Conservation (phyloP, 1,284 basidiomycete genomes). For the Chondrostereum purpureum region DNA sequence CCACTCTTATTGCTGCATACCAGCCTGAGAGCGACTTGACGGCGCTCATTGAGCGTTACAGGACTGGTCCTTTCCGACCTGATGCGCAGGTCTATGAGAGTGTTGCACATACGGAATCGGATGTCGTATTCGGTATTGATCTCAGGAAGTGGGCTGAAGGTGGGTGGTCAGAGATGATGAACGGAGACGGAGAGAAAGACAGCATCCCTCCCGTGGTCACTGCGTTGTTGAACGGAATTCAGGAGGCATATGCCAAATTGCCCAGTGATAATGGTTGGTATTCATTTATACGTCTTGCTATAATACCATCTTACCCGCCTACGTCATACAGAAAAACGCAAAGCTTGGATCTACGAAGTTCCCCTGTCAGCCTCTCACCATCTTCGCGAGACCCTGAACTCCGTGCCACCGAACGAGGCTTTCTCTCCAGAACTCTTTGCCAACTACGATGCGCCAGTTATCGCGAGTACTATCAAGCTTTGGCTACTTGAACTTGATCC, state of each 20-base stretch:
- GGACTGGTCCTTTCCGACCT: constrained; percentile 86
- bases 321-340: constrained; percentile 63
- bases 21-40: constrained; percentile 80
- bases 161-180: constrained; percentile 49
- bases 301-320: constrained; percentile 4
- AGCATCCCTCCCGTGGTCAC: constrained; percentile 70
- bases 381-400: constrained; percentile 78
- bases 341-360: constrained; percentile 90
- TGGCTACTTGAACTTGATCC: constrained; percentile 85
- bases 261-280: constrained; percentile 61
- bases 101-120: constrained; percentile 70
- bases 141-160: constrained; percentile 81
- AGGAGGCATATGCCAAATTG: constrained; percentile 58
- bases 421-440: constrained; percentile 56
- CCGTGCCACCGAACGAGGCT: constrained; percentile 56
- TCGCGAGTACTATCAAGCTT: constrained; percentile 79
- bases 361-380: constrained; percentile 78
- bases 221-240: constrained; percentile 60
- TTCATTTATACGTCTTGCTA: constrained; percentile 9
- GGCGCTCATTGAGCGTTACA: constrained; percentile 81
- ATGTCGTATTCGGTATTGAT: constrained; percentile 86
- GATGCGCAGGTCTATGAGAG: constrained; percentile 80
- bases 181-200: constrained; percentile 52
- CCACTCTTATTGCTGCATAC: constrained; percentile 72
- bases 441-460: constrained; percentile 79